These are phyloP conservation scores for Pythium aquatile DNA, from an alignment of 352 stramenopile genomes.

Conservation along the genomic window DNA sequence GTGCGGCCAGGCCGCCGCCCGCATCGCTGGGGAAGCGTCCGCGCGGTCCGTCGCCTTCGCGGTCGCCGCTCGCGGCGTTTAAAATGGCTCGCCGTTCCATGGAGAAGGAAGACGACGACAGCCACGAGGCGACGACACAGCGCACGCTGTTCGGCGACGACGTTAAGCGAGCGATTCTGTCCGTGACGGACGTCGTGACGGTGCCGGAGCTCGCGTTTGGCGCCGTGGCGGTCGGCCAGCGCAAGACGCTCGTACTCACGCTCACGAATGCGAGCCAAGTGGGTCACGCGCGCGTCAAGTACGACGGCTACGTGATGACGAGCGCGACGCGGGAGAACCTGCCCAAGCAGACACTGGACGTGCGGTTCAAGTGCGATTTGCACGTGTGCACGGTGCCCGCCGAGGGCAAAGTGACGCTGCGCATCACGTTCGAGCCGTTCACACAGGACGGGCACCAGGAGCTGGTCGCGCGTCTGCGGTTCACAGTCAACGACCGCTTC, in stretches of 20 bases:
- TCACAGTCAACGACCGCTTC: conserved; percentile 63
- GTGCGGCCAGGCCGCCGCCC: conserved; percentile 2
- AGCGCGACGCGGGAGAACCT: conserved; percentile 15
- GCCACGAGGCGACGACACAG: conserved; percentile 8
- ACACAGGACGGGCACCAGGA: conserved; percentile 39
- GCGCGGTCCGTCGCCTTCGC: conserved; percentile 20
- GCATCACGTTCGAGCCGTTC: conserved; percentile 63
- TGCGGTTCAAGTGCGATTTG: conserved; percentile 70
- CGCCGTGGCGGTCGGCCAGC: conserved; percentile 42
- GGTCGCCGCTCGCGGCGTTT: background rate
- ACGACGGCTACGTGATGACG: conserved; percentile 58
- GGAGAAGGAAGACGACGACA: background rate
- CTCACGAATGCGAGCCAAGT: conserved; percentile 60
- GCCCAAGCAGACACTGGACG: conserved; percentile 16
- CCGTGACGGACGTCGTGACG: conserved; percentile 47
- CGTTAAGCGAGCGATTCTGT: conserved; percentile 19
- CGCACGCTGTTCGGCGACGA: conserved; percentile 11
- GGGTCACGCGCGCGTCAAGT: conserved; percentile 63
- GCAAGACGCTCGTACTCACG: conserved; percentile 45
- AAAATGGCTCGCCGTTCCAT: conserved; percentile 9
- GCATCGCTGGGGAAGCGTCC: conserved; percentile 17
- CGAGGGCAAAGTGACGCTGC: conserved; percentile 46
- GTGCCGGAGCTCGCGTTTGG: conserved; percentile 54
- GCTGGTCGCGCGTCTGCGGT: conserved; percentile 47
- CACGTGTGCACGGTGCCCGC: conserved; percentile 69